Evolutionary conservation across 176 grass and related monocot genomes (phyloP).

Genomic region (Paspalum notatum): DNA sequence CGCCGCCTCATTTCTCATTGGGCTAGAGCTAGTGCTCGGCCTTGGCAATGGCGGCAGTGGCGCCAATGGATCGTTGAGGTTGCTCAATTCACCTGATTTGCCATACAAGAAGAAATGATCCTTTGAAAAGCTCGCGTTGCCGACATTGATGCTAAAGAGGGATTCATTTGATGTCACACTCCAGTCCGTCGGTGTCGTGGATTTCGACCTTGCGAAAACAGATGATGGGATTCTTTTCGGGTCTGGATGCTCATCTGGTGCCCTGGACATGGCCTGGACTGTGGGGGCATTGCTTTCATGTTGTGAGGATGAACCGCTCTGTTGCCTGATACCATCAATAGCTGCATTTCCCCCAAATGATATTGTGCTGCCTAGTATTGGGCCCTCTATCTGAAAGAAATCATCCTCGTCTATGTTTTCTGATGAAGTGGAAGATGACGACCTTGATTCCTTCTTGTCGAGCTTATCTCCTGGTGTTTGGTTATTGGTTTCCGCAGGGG

Average conservation of each 20-base stretch:
- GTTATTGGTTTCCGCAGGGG: not conserved
- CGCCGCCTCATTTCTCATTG: not conserved
- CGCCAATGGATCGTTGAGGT: slow-evolving; percentile 42
- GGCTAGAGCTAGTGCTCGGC: slow-evolving; percentile 11
- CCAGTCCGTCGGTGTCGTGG: slow-evolving; percentile 58
- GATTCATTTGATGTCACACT: slow-evolving; percentile 82
- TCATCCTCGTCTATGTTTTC: slow-evolving; percentile 49
- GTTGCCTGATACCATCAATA: not conserved
- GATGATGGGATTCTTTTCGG: slow-evolving; percentile 70
- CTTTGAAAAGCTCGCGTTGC: slow-evolving; percentile 62
- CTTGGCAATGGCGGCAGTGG: slow-evolving; percentile 36
- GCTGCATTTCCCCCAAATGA: not conserved
- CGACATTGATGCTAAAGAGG: slow-evolving; percentile 75
- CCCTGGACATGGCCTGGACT: slow-evolving; percentile 46
- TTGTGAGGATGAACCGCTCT: not conserved
- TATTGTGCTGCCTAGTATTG: slow-evolving; percentile 28
- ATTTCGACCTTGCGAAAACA: slow-evolving; percentile 50
- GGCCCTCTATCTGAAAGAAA: slow-evolving; percentile 57
- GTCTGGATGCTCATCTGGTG: slow-evolving; percentile 45
- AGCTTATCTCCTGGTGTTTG: slow-evolving; percentile 10
- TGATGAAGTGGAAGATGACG: slow-evolving; percentile 43
- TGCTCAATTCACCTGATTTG: slow-evolving; percentile 45
- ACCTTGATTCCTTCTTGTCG: not conserved
- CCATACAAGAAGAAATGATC: slow-evolving; percentile 50
- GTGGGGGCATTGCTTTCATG: not conserved